Conservation (phyloP, 345 rosid genomes). For the Gossypium herbaceum region DNA sequence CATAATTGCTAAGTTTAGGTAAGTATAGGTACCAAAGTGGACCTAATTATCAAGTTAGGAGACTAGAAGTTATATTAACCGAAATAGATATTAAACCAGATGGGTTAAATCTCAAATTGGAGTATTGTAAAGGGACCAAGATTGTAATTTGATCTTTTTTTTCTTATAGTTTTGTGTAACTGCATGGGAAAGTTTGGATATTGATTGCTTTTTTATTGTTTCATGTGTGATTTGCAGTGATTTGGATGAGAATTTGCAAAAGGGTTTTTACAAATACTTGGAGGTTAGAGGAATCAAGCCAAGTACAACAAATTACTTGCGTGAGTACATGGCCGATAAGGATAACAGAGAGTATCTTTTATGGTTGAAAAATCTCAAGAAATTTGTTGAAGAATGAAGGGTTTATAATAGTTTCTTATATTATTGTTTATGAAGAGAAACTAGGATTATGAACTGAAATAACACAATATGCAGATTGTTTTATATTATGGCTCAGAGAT, state of each 20-base stretch:
- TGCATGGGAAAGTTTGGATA: background rate
- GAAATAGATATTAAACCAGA: no score
- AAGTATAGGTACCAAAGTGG: no score
- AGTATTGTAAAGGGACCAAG: background rate
- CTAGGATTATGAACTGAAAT: background rate
- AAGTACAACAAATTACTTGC: constrained; percentile 71
- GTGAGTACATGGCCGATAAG: constrained; percentile 89
- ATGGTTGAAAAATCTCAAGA: constrained; percentile 75
- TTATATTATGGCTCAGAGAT: background rate
- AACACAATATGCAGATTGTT: background rate
- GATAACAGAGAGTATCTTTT: constrained; percentile 59
- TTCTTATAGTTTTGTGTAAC: background rate
- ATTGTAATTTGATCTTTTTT: background rate
- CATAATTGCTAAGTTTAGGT: no score
- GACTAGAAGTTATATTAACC: no score
- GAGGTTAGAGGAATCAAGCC: constrained; percentile 79
- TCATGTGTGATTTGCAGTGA: constrained; percentile 38
- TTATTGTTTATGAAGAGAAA: constrained; percentile 26
- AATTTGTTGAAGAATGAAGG: constrained; percentile 48
- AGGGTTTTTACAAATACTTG: constrained; percentile 68
- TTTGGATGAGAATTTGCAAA: constrained; percentile 80
- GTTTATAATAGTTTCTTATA: background rate
- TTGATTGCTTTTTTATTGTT: background rate
- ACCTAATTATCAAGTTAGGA: no score
- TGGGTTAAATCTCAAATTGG: no score